phyloP scores from a whole-genome alignment of 139 green algal species.

The Limnomonas spitsbergensis region DNA sequence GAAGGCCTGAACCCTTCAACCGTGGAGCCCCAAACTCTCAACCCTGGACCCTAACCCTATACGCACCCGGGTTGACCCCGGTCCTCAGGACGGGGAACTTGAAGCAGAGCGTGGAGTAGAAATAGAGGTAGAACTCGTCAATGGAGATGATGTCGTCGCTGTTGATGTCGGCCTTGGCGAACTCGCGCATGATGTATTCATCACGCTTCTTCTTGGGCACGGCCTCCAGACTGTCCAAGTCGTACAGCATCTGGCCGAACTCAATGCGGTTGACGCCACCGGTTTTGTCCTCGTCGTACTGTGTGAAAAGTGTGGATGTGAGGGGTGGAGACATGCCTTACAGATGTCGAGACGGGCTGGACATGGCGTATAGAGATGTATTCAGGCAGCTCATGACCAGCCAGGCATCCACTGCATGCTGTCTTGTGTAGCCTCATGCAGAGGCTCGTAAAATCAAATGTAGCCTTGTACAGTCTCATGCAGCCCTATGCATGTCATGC shows the following conservation, averaged over 20 bases:
- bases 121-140: slow-evolving; percentile 60
- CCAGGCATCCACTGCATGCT: too few species aligned
- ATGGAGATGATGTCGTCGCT: slow-evolving; percentile 28
- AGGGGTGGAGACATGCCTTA: too few species aligned
- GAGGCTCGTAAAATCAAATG: too few species aligned
- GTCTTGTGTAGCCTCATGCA: too few species aligned
- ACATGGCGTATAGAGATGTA: too few species aligned
- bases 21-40: too few species aligned
- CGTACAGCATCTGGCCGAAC: slow-evolving; percentile 34
- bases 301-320: too few species aligned
- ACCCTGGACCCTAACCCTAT: too few species aligned
- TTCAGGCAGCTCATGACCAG: too few species aligned
- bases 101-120: slow-evolving; percentile 55
- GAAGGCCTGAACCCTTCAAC: not conserved
- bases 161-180: slow-evolving; percentile 29
- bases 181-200: slow-evolving; percentile 14
- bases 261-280: slow-evolving; percentile 17
- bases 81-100: slow-evolving; percentile 51
- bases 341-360: too few species aligned
- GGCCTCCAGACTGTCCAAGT: slow-evolving; percentile 27
- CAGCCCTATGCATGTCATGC: too few species aligned
- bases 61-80: slow-evolving; percentile 52
- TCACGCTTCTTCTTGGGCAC: not conserved
- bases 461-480: too few species aligned
- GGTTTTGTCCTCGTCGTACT: slow-evolving; percentile 15